Percentiles rank a stretch among this genome's conserved stretches.
phyloP scores from a whole-genome alignment of 257 asterid species.

The Primulina tabacum region DNA sequence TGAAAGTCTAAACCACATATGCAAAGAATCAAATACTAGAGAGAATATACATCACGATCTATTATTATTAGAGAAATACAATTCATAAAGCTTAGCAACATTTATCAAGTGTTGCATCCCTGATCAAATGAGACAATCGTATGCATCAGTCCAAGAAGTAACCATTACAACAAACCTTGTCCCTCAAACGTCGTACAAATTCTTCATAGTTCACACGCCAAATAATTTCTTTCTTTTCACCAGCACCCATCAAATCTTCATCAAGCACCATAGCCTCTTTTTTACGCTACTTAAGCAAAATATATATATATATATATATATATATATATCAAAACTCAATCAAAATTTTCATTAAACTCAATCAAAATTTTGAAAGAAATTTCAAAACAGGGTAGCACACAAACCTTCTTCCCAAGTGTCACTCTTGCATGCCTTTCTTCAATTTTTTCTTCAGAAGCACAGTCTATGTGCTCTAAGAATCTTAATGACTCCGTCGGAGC shows the following conservation, averaged over 20 bases:
- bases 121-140: conserved; percentile 11
- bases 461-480: conserved; percentile 60
- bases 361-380: conserved; percentile 1
- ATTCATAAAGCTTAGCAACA: conserved; percentile 12
- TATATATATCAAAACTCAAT: conserved; percentile 5
- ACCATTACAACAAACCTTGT: conserved; percentile 50
- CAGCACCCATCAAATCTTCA: conserved; percentile 38
- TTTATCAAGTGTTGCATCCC: neutral
- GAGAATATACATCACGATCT: neutral
- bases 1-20: conserved; percentile 49
- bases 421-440: conserved; percentile 32
- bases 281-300: too few species aligned
- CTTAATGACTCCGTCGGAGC: conserved; percentile 76
- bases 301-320: too few species aligned
- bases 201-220: conserved; percentile 96
- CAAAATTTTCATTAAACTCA: neutral
- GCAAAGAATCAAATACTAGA: neutral
- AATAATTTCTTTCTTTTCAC: conserved; percentile 57
- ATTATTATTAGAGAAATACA: neutral
- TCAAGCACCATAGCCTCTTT: conserved; percentile 29
- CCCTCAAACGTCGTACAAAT: conserved; percentile 56
- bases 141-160: conserved; percentile 13
- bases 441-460: conserved; percentile 31
- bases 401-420: conserved; percentile 62
- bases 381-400: conserved; percentile 21